These are phyloP conservation scores for Teratosphaeria pseudoeucalypti DNA, from an alignment of 2,329 filamentous ascomycete species.

Conservation along the genomic window DNA sequence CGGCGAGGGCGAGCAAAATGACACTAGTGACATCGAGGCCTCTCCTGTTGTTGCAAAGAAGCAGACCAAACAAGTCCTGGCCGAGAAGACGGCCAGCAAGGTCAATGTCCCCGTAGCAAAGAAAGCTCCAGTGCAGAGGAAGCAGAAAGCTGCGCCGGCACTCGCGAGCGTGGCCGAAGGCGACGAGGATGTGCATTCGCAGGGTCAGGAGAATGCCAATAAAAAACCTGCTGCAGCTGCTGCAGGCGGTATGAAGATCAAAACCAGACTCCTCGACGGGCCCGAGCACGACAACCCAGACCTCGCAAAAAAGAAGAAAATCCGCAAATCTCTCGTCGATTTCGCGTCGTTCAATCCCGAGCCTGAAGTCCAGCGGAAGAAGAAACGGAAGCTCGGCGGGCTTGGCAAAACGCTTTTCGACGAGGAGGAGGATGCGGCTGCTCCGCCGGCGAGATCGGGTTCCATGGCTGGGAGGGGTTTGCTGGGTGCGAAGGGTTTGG, in stretches of 20 bases:
- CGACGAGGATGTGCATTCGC: constrained; percentile 23
- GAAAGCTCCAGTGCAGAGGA: constrained; percentile 28
- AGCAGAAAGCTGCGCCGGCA: constrained; percentile 27
- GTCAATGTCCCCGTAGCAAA: constrained; percentile 25
- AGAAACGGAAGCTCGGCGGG: constrained; percentile 28
- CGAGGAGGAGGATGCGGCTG: constrained; percentile 25
- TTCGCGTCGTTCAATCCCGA: constrained; percentile 28
- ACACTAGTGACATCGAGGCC: constrained; percentile 14
- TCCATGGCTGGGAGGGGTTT: constrained; percentile 13
- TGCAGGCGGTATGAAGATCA: constrained; percentile 27
- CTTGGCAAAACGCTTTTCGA: constrained; percentile 30
- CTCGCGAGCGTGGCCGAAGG: constrained; percentile 36
- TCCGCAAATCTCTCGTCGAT: constrained; percentile 38
- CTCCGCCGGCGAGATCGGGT: constrained; percentile 1
- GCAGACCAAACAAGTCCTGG: constrained; percentile 32
- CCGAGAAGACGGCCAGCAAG: constrained; percentile 35
- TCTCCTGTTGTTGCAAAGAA: constrained; percentile 12
- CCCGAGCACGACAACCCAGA: constrained; percentile 4
- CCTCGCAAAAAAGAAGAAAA: constrained; percentile 18
- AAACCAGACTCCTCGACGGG: constrained; percentile 26
- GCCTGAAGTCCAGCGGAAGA: constrained; percentile 19
- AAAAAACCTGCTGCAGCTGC: background rate
- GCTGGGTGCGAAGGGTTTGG: constrained; percentile 24
- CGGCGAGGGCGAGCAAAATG: constrained; percentile 14
- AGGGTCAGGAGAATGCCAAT: constrained; percentile 28